Conservation (phyloP, 2,329 filamentous ascomycete species). For the Stagonosporopsis vannaccii region DNA sequence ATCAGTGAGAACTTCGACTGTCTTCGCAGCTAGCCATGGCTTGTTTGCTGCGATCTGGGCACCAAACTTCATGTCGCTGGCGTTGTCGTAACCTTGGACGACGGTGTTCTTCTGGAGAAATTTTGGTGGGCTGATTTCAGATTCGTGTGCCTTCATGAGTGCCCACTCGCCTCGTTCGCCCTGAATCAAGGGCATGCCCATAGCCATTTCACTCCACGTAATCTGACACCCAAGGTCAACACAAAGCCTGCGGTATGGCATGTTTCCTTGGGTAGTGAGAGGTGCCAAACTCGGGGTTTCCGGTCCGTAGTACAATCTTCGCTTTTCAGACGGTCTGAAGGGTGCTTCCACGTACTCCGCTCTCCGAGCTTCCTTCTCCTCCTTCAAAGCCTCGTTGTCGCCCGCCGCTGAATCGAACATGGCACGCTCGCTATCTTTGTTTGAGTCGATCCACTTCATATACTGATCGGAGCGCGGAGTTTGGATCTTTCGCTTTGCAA, state of each 20-base stretch:
- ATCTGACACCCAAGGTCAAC: conserved; percentile 87
- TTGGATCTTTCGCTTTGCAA: conserved; percentile 74
- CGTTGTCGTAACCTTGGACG: conserved; percentile 80
- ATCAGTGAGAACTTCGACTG: conserved; percentile 79
- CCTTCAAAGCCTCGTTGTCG: conserved; percentile 40
- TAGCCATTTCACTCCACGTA: conserved; percentile 98
- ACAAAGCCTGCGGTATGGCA: conserved; percentile 91
- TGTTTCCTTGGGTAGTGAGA: conserved; percentile 93
- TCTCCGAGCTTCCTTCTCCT: conserved; percentile 68
- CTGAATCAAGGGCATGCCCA: conserved; percentile 87
- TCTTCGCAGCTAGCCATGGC: conserved; percentile 88
- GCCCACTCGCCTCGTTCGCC: conserved; percentile 94
- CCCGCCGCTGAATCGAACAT: conserved; percentile 46
- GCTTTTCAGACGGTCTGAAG: conserved; percentile 90
- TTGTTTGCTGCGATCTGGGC: conserved; percentile 93
- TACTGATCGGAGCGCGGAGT: conserved; percentile 79
- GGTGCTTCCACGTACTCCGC: conserved; percentile 87
- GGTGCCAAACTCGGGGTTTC: conserved; percentile 95
- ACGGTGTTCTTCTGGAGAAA: conserved; percentile 65
- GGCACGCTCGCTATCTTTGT: conserved; percentile 53
- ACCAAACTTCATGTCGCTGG: conserved; percentile 85
- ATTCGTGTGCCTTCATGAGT: conserved; percentile 88
- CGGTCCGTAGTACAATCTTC: conserved; percentile 88
- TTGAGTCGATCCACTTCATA: conserved; percentile 77
- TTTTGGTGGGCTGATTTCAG: conserved; percentile 76